Base-by-base conservation (phyloP, 768 basidiomycete species). In the Tricholoma hemisulphureum region DNA sequence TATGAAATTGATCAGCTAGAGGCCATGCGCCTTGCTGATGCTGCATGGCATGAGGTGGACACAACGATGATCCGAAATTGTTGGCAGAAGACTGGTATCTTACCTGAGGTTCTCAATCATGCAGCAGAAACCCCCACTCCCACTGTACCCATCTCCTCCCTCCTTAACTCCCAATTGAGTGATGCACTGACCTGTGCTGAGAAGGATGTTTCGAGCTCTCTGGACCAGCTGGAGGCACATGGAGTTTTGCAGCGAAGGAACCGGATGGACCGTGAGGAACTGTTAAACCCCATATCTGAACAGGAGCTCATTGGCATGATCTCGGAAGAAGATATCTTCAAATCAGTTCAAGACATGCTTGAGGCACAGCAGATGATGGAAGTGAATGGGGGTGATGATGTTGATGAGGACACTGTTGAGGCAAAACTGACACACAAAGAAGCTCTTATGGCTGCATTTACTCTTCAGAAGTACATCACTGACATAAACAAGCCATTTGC, bases 1-100 rank as follows among this genome's bases (percentile, higher is more conserved):
- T 76, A 74, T 54, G 28, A 68, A 32, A 72, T 76, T 58, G 55
- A 75, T 59, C 66, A 71, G 49, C 63, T 75, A 6, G 37, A 73
- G 45, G 73, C 67, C 1, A 73, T 73, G 74, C 56, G 56, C 4
- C 48, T 74, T 8, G 67, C 69, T n/a, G 53, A 62, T 2, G 7
- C 34, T 3, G 71, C 72, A 16, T 43, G 41, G 41, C 7, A 43
- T 4, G 41, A 43, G 41, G 41, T 43, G 7, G 41, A 43, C 41
- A 43, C 14, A 14, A 43, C 41, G 5, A 43, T 16, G 14, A 48
- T 48, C 20, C 20, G 45, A 6, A 16, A 48, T 26, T 48, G 45
- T 26, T 48, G 45, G 45, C 16, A 23, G 11, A 48, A 48, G 20
- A 48, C 45, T 11, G 45, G 45, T 23, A 48, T 48, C 20, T 20